Evolutionary conservation across 768 basidiomycete species (phyloP).

Genomic region (Infundibulicybe gibba): DNA sequence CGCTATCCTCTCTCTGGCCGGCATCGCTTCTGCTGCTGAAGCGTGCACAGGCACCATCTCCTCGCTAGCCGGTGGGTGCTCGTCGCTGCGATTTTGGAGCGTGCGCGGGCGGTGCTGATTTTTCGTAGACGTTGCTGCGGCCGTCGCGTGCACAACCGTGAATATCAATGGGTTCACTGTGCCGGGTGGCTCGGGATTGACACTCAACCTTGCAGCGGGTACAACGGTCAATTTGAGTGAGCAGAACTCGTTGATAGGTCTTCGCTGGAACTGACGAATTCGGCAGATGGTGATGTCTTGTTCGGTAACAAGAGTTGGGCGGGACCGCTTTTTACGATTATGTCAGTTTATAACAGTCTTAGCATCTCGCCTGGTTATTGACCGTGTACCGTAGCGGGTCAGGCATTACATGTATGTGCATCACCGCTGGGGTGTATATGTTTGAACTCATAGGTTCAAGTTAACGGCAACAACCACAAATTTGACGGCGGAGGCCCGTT

Average conservation of each 20-base stretch:
- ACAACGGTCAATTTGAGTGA: slow-evolving; percentile 58
- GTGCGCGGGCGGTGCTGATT: not conserved
- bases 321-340: slow-evolving; percentile 52
- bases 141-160: slow-evolving; percentile 54
- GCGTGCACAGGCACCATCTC: slow-evolving; percentile 50
- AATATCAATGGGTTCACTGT: slow-evolving; percentile 56
- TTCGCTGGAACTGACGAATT: not conserved
- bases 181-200: slow-evolving; percentile 48
- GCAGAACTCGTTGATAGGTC: slow-evolving; percentile 13
- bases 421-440: not conserved
- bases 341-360: slow-evolving; percentile 20
- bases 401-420: slow-evolving; percentile 40
- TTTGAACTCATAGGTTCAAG: slow-evolving; percentile 11
- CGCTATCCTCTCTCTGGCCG: slow-evolving; percentile 2
- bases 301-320: slow-evolving; percentile 52
- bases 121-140: slow-evolving; percentile 39
- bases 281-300: slow-evolving; percentile 49
- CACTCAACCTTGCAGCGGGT: slow-evolving; percentile 38
- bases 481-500: slow-evolving; percentile 41
- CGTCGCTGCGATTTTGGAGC: not conserved
- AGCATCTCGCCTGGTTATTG: not conserved
- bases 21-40: slow-evolving; percentile 10
- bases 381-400: slow-evolving; percentile 32
- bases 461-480: slow-evolving; percentile 37
- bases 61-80: slow-evolving; percentile 34